phyloP scores from a whole-genome alignment of 768 basidiomycete species.

The Rhodocollybia butyracea region DNA sequence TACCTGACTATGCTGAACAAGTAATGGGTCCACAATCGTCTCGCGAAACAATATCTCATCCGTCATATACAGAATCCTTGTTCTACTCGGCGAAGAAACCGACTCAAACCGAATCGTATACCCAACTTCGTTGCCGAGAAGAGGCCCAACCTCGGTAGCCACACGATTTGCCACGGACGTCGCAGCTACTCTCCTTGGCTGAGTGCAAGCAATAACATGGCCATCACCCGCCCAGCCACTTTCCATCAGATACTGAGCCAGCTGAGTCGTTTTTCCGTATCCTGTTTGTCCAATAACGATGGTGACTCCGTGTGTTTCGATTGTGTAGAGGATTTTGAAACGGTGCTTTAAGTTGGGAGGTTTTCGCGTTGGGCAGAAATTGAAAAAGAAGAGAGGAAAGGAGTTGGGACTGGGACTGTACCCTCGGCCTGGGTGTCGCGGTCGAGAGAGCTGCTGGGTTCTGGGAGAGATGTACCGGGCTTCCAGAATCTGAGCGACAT shows the following conservation, averaged over 20 bases:
- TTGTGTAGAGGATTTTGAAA: conserved; percentile 70
- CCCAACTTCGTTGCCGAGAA: conserved; percentile 93
- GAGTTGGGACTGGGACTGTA: conserved; percentile 63
- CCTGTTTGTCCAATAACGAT: conserved; percentile 96
- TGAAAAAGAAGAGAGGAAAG: conserved; percentile 54
- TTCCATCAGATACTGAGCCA: conserved; percentile 93
- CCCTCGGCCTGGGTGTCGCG: conserved; percentile 77
- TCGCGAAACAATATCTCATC: conserved; percentile 98
- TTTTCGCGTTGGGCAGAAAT: conserved; percentile 76
- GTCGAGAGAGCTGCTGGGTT: conserved; percentile 86
- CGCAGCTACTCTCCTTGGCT: conserved; percentile 90
- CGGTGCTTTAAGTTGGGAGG: conserved; percentile 92
- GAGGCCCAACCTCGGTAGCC: conserved; percentile 85
- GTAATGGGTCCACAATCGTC: conserved; percentile 84
- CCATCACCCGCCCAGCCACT: conserved; percentile 87
- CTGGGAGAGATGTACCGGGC: conserved; percentile 78
- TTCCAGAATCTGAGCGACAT: conserved; percentile 84
- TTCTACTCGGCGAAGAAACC: conserved; percentile 85
- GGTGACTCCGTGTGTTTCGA: conserved; percentile 80
- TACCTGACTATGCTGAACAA: conserved; percentile 91
- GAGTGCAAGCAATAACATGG: conserved; percentile 88
- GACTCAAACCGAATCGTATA: conserved; percentile 97
- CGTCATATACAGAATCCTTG: conserved; percentile 93
- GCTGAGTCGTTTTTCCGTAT: conserved; percentile 96
- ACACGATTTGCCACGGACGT: conserved; percentile 92